Evolutionary conservation across 768 basidiomycete genomes (phyloP), one percentile per base, ranked within the genome.

Genomic region (Fistulinella prunicolor): DNA sequence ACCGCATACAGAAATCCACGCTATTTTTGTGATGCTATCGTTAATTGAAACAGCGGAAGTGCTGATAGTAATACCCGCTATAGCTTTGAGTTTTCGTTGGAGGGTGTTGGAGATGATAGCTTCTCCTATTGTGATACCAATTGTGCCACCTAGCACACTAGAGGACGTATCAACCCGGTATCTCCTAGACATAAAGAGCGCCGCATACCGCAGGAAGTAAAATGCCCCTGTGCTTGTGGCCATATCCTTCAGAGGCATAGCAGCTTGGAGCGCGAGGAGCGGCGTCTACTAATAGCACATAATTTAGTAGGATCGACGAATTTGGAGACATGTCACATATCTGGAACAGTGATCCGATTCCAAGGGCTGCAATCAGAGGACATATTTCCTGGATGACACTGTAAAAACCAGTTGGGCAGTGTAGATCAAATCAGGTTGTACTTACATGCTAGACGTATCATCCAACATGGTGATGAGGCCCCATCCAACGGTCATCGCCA

Each of bases 241-340:
- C 88, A 92, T 89, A 54, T 92, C 88, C 56, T 82, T 83, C 14
- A 89, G 58, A 0, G 91, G 91, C 89, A 94, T 94, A 1, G 89
- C 84, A 1, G 89, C 87, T 67, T 93, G 90, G 13, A 93, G 67
- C 13, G 75, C 86, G 42, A 90, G 81, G 7, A 89, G 66, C 0
- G 87, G 88, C 7, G 30, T 9, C 30, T 32, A 14, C 13, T 7
- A 12, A 36, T 36, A 19, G 35, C 17, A n/a, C n/a, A n/a, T n/a
- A 17, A 36, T 16, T 12, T n/a, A 16, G 35, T 32, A 14, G 13
- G 30, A 32, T 12, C 6, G 6, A 12, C 10, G n/a, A 36, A 17
- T 17, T n/a, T 4, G 35, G 35, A 3, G 16, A 36, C 17, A 19
- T 12, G 28, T 36, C 6, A 36, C 35, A 36, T 5, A 70, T 60